Conservation (phyloP, 495 filamentous ascomycete species). For the Annulohypoxylon bovei region DNA sequence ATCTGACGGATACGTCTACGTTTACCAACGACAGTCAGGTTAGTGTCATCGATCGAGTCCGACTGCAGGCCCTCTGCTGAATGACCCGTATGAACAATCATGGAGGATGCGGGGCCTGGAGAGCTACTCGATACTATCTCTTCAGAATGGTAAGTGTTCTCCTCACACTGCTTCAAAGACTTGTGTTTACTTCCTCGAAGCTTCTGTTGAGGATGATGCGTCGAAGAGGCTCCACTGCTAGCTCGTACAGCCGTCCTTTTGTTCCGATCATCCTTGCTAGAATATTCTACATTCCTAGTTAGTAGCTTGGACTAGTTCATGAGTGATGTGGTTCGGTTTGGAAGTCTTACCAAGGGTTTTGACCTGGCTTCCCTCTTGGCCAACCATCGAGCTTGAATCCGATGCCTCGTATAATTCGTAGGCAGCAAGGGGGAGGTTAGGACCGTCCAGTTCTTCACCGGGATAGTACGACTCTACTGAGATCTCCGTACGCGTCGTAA, state of each 20-base stretch:
- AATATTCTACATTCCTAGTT: constrained; percentile 28
- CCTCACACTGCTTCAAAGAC: neutral
- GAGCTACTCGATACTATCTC: neutral
- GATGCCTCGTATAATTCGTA: constrained; percentile 24
- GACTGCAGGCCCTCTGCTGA: constrained; percentile 20
- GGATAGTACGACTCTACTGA: constrained; percentile 41
- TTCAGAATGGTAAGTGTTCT: neutral
- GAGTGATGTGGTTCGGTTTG: too few species aligned
- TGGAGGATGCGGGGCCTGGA: constrained; percentile 20
- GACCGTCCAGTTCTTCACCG: neutral
- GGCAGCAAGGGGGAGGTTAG: neutral
- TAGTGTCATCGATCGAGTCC: neutral
- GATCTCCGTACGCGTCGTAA: constrained; percentile 35
- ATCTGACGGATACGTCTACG: constrained; percentile 2
- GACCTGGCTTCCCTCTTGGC: neutral
- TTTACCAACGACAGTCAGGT: neutral
- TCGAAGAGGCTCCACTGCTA: neutral
- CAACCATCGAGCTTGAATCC: neutral
- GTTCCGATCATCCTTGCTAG: constrained; percentile 5
- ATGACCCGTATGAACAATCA: constrained; percentile 43
- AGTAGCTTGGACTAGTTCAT: neutral
- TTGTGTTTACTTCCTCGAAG: neutral
- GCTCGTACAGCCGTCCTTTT: neutral
- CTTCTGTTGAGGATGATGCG: neutral
- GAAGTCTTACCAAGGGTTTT: constrained; percentile 30